These are phyloP conservation scores for Sarcodon sp. DNA, from an alignment of 768 basidiomycete species.

Conservation along the genomic window DNA sequence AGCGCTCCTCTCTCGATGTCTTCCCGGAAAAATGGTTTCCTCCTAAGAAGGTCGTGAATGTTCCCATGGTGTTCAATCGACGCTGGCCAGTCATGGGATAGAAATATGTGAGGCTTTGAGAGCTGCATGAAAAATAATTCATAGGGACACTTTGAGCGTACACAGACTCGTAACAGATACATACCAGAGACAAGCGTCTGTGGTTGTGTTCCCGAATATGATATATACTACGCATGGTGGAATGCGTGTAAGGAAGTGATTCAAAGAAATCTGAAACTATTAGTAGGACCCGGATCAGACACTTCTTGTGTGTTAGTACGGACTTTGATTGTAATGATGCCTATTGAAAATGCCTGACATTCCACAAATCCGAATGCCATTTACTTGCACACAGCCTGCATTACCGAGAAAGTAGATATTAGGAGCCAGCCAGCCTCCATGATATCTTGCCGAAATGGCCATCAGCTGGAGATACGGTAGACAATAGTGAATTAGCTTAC, in stretches of 20 bases:
- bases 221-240: conserved; percentile 72
- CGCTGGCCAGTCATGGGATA: conserved; percentile 96
- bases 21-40: conserved; percentile 65
- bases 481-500: conserved; percentile 28
- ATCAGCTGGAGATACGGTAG: conserved; percentile 1
- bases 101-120: conserved; percentile 57
- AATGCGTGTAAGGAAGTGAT: conserved; percentile 63
- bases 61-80: conserved; percentile 78
- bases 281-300: too few relatives aligned
- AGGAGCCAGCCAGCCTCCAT: conserved; percentile 94
- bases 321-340: conserved; percentile 62
- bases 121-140: conserved; percentile 22
- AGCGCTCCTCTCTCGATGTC: conserved; percentile 60
- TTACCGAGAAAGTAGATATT: conserved; percentile 95
- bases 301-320: conserved; percentile 3
- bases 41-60: conserved; percentile 43
- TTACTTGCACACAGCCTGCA: conserved; percentile 79
- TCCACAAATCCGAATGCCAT: conserved; percentile 82
- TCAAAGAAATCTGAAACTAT: conserved; percentile 58
- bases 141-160: neutral
- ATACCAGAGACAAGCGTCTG: conserved; percentile 60
- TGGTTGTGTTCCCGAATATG: conserved; percentile 85
- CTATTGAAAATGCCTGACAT: conserved; percentile 86
- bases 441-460: conserved; percentile 42
- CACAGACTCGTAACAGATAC: conserved; percentile 7